Base-by-base conservation (phyloP, 2,329 filamentous ascomycete genomes). In the Daldinia eschscholtzii region DNA sequence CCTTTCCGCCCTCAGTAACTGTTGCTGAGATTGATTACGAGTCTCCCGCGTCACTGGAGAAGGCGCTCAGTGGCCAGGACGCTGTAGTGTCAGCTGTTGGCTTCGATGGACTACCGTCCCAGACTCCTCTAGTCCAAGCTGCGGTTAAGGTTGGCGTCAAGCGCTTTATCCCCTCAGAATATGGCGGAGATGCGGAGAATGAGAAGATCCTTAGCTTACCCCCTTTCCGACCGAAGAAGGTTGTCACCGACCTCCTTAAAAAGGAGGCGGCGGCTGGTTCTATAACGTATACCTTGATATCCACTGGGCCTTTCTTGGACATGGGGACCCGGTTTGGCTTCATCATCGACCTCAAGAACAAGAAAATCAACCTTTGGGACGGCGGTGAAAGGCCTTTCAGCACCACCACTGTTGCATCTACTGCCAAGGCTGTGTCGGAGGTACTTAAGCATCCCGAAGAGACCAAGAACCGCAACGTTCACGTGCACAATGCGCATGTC, bases 91-190 rank as follows among this genome's bases (percentile, higher is more conserved):
- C 81, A 1, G 79, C 83, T 0, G 78, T 88, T 44, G 79, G 79
- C 23, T 75, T 83, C 10, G 15, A 7, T 0, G 72, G 64, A 2
- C 2, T 72, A 15, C 83, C 87, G 66, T 76, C 78, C 18, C 86
- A 88, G 69, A 77, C 79, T 20, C 80, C 79, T 37, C 79, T 91
- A 52, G 82, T 91, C 50, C 85, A 90, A 35, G 89, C 88, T 0
- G 85, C 88, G 35, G 80, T 88, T 30, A 83, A 83, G 3, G 87
- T 88, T 3, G 88, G 88, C 4, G 87, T 91, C 0, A 83, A 88
- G 74, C 84, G 88, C 12, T 89, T 90, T 79, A 78, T 91, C 35
- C 88, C 89, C 1, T 86, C 86, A 1, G 88, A 91, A 67, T 91
- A 84, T 56, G 82, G 82, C 37, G 73, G 75, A 48, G 76, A 83